Conservation (phyloP, 2,329 filamentous ascomycete genomes). For the Madurella fahalii region DNA sequence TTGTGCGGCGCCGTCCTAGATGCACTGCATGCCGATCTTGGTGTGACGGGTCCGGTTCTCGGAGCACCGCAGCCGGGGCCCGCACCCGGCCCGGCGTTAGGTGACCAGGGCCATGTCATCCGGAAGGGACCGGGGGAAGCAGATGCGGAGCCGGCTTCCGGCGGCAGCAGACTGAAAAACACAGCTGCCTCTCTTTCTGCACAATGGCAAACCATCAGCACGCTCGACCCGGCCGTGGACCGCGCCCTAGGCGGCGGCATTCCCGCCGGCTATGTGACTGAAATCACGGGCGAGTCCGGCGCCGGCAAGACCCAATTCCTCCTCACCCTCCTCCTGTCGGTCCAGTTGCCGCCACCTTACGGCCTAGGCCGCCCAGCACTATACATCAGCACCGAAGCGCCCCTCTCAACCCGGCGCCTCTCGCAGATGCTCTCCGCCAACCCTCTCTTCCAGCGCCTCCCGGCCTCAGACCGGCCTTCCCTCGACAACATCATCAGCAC, state of each 20-base stretch:
- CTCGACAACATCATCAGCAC: constrained; percentile 76
- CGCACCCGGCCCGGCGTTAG: too few species aligned
- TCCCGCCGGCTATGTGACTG: constrained; percentile 74
- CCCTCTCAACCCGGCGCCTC: constrained; percentile 76
- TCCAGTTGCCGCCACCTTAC: constrained; percentile 71
- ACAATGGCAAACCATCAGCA: constrained; percentile 65
- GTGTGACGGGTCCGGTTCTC: constrained; percentile 22
- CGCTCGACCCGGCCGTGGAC: constrained; percentile 71
- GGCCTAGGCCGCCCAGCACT: constrained; percentile 72
- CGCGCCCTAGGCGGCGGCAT: constrained; percentile 70
- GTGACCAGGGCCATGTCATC: not conserved
- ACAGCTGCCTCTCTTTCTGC: constrained; percentile 37
- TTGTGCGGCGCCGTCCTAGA: constrained; percentile 64
- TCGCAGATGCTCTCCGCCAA: constrained; percentile 71
- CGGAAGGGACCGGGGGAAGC: not conserved
- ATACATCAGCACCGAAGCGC: constrained; percentile 90
- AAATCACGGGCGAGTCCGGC: constrained; percentile 89
- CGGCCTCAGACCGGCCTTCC: constrained; percentile 46
- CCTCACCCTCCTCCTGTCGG: constrained; percentile 75
- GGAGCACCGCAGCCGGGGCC: too few species aligned
- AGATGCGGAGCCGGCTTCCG: not conserved
- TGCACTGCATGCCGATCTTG: constrained; percentile 62
- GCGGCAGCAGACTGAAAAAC: constrained; percentile 25
- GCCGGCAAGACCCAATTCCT: constrained; percentile 95
- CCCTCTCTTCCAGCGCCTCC: constrained; percentile 47